phyloP scores from a whole-genome alignment of 306 rosid species.

The Cotoneaster glaucophyllus region DNA sequence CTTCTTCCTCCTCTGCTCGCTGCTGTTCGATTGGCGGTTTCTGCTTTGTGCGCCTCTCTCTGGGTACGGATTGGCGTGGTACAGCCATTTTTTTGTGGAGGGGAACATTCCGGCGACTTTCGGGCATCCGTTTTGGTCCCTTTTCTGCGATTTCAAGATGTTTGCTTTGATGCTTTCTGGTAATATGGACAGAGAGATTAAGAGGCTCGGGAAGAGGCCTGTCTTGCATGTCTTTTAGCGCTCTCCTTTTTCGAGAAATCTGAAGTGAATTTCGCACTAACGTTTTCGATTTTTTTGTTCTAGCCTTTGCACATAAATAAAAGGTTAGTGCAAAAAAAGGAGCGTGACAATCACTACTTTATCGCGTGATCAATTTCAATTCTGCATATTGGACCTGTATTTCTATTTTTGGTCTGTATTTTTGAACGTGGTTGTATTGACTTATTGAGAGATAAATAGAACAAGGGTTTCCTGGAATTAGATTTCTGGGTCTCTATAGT shows the following conservation, averaged over 20 bases:
- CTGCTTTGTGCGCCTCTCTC: conserved; percentile 64
- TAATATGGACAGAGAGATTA: conserved; percentile 92
- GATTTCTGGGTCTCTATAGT: background rate
- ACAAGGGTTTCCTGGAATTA: no score
- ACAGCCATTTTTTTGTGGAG: conserved; percentile 89
- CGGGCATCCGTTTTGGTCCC: conserved; percentile 94
- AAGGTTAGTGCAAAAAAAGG: background rate
- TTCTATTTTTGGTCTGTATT: no score
- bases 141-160: conserved; percentile 83
- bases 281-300: no score
- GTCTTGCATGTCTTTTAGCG: conserved; percentile 54
- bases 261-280: background rate
- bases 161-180: conserved; percentile 90
- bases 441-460: background rate
- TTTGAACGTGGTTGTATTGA: no score
- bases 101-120: conserved; percentile 78
- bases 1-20: conserved; percentile 50
- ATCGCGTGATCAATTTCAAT: background rate
- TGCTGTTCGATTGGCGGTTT: conserved; percentile 75
- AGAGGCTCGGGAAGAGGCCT: conserved; percentile 56
- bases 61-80: conserved; percentile 95
- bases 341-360: background rate
- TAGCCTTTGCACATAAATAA: no score
- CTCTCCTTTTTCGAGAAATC: background rate
- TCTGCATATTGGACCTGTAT: background rate